Base-by-base conservation (phyloP, 2,329 filamentous ascomycete genomes). In the Xylariales sp. region DNA sequence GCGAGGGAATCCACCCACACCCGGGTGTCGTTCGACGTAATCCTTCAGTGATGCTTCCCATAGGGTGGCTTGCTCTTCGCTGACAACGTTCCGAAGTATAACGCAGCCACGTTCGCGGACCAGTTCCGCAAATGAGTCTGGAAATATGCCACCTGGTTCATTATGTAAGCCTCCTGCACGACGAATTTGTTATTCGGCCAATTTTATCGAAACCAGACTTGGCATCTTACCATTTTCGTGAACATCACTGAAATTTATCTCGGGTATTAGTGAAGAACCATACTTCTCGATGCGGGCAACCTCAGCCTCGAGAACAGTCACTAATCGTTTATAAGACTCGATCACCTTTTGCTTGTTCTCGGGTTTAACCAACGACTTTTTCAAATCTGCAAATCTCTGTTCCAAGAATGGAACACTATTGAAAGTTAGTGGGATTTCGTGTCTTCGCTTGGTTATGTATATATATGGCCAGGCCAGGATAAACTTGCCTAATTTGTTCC, bases 1-100 rank as follows among this genome's bases (percentile, higher is more conserved):
- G 8, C 23, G 8, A 25, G 23, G 23, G 23, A 25, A 25, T 8
- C 23, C 23, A 8, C 23, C 23, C 8, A 25, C 23, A 25, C 23
- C n/a, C 23, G 8, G 8, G 23, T 25, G 23, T 8, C 8, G 8
- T n/a, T 25, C n/a, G 2, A 60, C 61, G 16, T 63, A 55, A 10
- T 61, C 62, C 21, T 59, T 60, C 28, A 67, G 53, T 37, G 68
- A 64, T 2, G 62, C 52, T 5, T 54, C 48, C 51, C 51, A 55
- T 2, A n/a, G 18, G 2, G 33, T 15, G 8, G 52, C 52, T 20
- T 44, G 33, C 17, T 48, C 48, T 33, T 50, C 45, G 2, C 41
- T 23, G 4, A 55, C 50, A 3, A 55, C 51, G 19, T 38, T 35
- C 6, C 52, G 46, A 10, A 55, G 27, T 29, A 55, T 48, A 6